phyloP scores from a whole-genome alignment of 1,284 basidiomycete species.

The Ustilago nuda region DNA sequence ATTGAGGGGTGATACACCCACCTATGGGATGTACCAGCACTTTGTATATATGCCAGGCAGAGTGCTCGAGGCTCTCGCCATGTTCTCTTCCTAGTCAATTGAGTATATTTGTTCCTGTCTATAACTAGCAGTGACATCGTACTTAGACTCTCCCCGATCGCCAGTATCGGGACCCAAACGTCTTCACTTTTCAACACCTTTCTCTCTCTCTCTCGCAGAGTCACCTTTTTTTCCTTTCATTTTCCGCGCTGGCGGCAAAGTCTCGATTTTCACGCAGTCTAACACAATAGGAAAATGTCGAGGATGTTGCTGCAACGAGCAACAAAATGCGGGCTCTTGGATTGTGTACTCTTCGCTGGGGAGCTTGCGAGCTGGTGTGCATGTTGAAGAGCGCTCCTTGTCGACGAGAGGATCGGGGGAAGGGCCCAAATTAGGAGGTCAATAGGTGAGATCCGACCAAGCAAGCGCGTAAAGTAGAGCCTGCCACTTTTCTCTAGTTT shows the following conservation, averaged over 20 bases:
- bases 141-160: too few species aligned
- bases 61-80: too few species aligned
- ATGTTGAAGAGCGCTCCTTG: not conserved
- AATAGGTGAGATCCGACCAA: constrained; percentile 39
- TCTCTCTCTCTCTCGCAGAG: not conserved
- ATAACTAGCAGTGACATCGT: too few species aligned
- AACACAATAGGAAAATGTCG: not conserved
- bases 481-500: constrained; percentile 32
- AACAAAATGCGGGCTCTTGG: not conserved
- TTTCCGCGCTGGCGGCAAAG: not conserved
- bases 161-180: too few species aligned
- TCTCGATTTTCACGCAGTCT: not conserved
- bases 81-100: too few species aligned
- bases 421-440: not conserved
- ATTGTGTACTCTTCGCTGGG: not conserved
- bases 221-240: not conserved
- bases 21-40: too few species aligned
- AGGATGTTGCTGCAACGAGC: not conserved
- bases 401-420: not conserved
- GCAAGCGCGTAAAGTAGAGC: constrained; percentile 42
- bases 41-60: too few species aligned
- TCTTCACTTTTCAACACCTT: too few species aligned
- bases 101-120: too few species aligned
- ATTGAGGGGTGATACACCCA: too few species aligned
- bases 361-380: not conserved